phyloP scores from a whole-genome alignment of 257 asterid species.

The Asclepias syriaca region DNA sequence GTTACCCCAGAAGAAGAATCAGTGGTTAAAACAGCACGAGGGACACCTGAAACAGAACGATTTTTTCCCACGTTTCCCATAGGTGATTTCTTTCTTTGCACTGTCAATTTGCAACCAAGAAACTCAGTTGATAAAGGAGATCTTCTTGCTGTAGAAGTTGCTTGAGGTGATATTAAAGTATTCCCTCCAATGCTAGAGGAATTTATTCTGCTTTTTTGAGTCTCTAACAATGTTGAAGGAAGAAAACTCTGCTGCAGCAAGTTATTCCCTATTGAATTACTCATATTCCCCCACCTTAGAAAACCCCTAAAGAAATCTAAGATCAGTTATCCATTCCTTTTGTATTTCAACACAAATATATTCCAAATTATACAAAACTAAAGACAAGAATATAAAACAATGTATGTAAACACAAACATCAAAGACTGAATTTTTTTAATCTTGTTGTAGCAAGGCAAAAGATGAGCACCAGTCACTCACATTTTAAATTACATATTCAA shows the following conservation, averaged over 20 bases:
- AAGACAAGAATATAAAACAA: neutral
- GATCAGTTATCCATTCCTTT: neutral
- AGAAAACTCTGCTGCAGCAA: conserved; percentile 64
- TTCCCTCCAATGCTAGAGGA: conserved; percentile 56
- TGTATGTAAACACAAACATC: neutral
- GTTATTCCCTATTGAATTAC: conserved; percentile 71
- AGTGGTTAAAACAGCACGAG: conserved; percentile 62
- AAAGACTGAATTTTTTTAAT: neutral
- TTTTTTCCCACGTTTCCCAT: conserved; percentile 74
- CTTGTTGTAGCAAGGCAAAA: neutral
- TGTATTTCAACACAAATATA: neutral
- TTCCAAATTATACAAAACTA: neutral
- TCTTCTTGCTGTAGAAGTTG: conserved; percentile 44
- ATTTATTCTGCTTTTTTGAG: conserved; percentile 56
- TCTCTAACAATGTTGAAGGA: conserved; percentile 50
- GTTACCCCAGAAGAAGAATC: conserved; percentile 60
- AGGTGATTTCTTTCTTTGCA: conserved; percentile 33
- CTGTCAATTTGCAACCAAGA: conserved; percentile 41
- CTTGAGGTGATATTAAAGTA: conserved; percentile 59
- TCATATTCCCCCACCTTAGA: conserved; percentile 38
- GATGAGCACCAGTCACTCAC: neutral
- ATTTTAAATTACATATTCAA: neutral
- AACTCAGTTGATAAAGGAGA: conserved; percentile 58
- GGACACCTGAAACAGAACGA: conserved; percentile 29
- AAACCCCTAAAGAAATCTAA: neutral